Evolutionary conservation across 1,139 yeast species (phyloP).

Genomic region (Kodamaea fungicola): DNA sequence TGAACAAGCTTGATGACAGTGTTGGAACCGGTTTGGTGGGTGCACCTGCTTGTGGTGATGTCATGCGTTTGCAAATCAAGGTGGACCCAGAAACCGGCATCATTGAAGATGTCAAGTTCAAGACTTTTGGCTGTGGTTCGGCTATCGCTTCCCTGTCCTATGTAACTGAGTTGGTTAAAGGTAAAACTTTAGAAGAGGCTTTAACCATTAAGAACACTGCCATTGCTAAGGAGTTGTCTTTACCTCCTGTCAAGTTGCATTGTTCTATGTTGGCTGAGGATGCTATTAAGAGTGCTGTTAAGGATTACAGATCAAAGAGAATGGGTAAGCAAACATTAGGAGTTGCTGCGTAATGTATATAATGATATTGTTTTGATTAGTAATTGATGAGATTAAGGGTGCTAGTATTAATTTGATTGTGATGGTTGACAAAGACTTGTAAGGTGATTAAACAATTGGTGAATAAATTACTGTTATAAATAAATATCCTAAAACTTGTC

Average conservation of each 20-base stretch:
- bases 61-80: slow-evolving; percentile 93
- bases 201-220: slow-evolving; percentile 84
- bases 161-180: slow-evolving; percentile 93
- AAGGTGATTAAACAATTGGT: too few species aligned
- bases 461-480: too few species aligned
- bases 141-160: slow-evolving; percentile 96
- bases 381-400: too few species aligned
- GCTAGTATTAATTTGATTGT: too few species aligned
- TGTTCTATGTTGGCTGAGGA: slow-evolving; percentile 99
- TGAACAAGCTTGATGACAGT: slow-evolving; percentile 68
- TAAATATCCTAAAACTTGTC: too few species aligned
- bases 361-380: background rate
- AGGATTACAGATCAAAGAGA: slow-evolving; percentile 81
- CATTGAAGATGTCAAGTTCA: slow-evolving; percentile 92
- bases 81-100: slow-evolving; percentile 88
- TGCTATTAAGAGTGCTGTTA: slow-evolving; percentile 95
- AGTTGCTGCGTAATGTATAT: slow-evolving; percentile 11
- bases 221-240: slow-evolving; percentile 86
- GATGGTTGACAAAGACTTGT: too few species aligned
- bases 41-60: slow-evolving; percentile 99
- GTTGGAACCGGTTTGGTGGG: slow-evolving; percentile 99
- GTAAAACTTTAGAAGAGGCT: slow-evolving; percentile 93
- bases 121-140: slow-evolving; percentile 97
- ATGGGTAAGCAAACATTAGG: slow-evolving; percentile 48
- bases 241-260: slow-evolving; percentile 96